Conservation (phyloP, 495 filamentous ascomycete genomes). For the Choiromyces venosus region DNA sequence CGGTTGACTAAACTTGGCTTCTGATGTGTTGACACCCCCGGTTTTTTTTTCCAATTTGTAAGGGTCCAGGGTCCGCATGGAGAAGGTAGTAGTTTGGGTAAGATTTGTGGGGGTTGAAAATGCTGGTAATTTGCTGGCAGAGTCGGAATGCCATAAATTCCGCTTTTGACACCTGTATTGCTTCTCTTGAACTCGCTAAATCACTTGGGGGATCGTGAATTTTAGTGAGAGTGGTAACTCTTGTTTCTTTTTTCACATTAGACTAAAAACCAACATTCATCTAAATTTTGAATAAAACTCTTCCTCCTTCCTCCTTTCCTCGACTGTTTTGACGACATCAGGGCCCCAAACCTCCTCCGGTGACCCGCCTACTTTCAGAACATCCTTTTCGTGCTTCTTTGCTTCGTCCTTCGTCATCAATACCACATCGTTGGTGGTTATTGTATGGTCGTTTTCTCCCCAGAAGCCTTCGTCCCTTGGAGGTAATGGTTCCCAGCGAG, state of each 20-base stretch:
- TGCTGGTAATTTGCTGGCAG: background rate
- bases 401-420: slow-evolving; percentile 96
- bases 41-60: too few relatives aligned
- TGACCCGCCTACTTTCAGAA: slow-evolving; percentile 63
- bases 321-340: slow-evolving; percentile 59
- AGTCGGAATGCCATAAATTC: background rate
- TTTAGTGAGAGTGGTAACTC: background rate
- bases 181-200: background rate
- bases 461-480: slow-evolving; percentile 45
- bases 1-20: background rate
- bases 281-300: slow-evolving; percentile 52
- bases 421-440: slow-evolving; percentile 64
- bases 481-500: slow-evolving; percentile 63
- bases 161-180: background rate
- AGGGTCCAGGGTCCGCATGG: background rate
- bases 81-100: background rate
- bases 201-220: background rate
- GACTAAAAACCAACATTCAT: slow-evolving; percentile 23
- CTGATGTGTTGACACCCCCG: background rate
- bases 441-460: slow-evolving; percentile 65
- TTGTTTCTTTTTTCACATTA: background rate
- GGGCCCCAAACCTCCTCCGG: slow-evolving; percentile 67
- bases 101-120: background rate
- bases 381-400: slow-evolving; percentile 68
- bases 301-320: slow-evolving; percentile 58